Evolutionary conservation across 2,329 filamentous ascomycete species (phyloP), one percentile per base, ranked within the genome.

Genomic region (Xylariaceae sp.): DNA sequence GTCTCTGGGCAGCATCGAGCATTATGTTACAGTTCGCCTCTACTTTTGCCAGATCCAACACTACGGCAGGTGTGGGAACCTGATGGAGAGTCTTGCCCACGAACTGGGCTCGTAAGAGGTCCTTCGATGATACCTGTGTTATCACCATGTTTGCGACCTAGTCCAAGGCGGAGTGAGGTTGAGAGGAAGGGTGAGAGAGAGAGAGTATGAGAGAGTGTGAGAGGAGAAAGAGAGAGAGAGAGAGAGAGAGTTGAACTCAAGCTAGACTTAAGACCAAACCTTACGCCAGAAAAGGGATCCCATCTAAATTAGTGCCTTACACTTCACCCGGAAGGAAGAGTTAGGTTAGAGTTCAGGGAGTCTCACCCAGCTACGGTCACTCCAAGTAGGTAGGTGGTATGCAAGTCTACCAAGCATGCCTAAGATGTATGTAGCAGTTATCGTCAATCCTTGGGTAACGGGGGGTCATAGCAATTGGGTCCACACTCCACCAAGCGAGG

Each of bases 21-120:
- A 95, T 93, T 31, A 84, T 78, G 58, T 78, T 74, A 73, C 90
- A 94, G 68, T 94, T 92, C 45, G 80, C 76, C 52, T 82, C 78
- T 21, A 91, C 75, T 37, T 88, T 86, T 3, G 85, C 84, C 9
- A 86, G 72, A 70, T 94, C 89, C 12, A 94, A 75, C 36, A 94
- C 78, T 3, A 83, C 84, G 1, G 88, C 83, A 1, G 91, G 91
- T 0, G 86, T 86, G 14, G 83, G 81, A 1, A 92, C 75, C 43
- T 87, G 79, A 46, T 76, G 69, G 16, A 92, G 76, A 2, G 76
- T 79, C 65, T 85, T 83, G 56, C 87, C 87, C 21, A 90, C 74
- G 67, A 82, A 89, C 43, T 65, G 63, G 34, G 73, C 70, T 49
- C 63, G 67, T 24, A 80, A 71, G 23, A 71, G 58, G 33, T 76